Evolutionary conservation across 345 rosid species (phyloP).

Genomic region (Cardamine occulta): DNA sequence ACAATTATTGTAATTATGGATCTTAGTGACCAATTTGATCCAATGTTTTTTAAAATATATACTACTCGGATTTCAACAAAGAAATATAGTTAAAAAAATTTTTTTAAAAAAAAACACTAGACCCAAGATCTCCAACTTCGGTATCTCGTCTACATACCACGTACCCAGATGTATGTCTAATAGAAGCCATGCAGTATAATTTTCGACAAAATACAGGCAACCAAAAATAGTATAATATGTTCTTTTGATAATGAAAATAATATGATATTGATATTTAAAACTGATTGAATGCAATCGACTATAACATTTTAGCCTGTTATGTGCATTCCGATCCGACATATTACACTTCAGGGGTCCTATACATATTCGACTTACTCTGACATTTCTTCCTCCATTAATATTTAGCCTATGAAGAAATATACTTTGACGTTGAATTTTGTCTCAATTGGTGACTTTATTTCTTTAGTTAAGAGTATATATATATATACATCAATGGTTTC

Average conservation of each 20-base stretch:
- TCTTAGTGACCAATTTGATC: not conserved
- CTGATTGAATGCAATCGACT: constrained; percentile 26
- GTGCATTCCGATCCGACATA: constrained; percentile 36
- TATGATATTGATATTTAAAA: not conserved
- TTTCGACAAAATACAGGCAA: not conserved
- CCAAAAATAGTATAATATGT: not conserved
- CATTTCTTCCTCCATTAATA: constrained; percentile 5
- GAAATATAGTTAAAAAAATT: no score
- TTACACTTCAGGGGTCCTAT: constrained; percentile 22
- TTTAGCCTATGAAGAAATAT: not conserved
- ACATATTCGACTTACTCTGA: constrained; percentile 17
- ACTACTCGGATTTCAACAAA: no score
- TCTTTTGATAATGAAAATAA: not conserved
- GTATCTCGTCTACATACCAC: not conserved
- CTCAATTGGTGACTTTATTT: no score
- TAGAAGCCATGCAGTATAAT: not conserved
- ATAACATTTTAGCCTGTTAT: constrained; percentile 17
- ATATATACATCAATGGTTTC: no score
- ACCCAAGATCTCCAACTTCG: constrained; percentile 7
- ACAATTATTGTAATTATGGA: not conserved
- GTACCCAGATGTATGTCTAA: not conserved
- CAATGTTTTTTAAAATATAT: not conserved
- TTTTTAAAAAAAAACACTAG: not conserved
- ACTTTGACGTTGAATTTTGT: not conserved
- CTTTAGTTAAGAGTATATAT: no score